A percentile compares a stretch with the other conserved stretches of the same genome.
phyloP scores from a whole-genome alignment of 805 yeast genomes.

The Ogataea philodendri region DNA sequence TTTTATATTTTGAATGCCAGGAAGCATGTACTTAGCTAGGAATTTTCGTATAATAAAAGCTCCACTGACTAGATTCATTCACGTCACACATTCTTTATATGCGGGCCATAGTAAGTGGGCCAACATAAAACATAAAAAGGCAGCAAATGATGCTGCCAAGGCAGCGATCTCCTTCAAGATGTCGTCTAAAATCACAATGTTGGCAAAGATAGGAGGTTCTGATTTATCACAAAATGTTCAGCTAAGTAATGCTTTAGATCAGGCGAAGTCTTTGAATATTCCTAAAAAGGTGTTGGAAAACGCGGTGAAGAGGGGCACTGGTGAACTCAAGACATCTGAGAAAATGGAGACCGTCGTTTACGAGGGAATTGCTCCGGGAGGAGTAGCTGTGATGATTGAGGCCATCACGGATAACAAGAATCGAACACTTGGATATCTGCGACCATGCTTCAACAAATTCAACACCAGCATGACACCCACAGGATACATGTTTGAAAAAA shows the following conservation, averaged over 20 bases:
- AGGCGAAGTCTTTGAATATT: constrained; percentile 72
- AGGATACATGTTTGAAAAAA: constrained; percentile 68
- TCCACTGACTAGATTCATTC: too few species aligned
- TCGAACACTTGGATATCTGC: constrained; percentile 71
- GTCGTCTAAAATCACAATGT: constrained; percentile 70
- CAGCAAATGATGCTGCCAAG: constrained; percentile 81
- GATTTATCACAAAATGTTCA: constrained; percentile 62
- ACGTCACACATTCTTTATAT: too few species aligned
- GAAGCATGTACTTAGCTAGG: too few species aligned
- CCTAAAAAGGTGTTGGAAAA: constrained; percentile 82
- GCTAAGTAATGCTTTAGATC: constrained; percentile 70
- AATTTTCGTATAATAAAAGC: too few species aligned
- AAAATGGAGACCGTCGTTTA: constrained; percentile 58
- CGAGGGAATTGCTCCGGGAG: constrained; percentile 93
- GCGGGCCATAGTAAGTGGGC: constrained; percentile 97
- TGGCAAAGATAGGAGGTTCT: constrained; percentile 70
- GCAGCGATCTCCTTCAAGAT: constrained; percentile 67
- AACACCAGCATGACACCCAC: constrained; percentile 72
- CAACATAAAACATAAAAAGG: constrained; percentile 89
- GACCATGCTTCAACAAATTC: constrained; percentile 69
- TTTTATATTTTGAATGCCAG: too few species aligned
- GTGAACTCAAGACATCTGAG: constrained; percentile 48
- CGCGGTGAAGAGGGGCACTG: constrained; percentile 84
- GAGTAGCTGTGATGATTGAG: constrained; percentile 80
- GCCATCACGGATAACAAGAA: constrained; percentile 87